Evolutionary conservation across 2,329 filamentous ascomycete species (phyloP).

Genomic region (Zymoseptoria pseudotritici): DNA sequence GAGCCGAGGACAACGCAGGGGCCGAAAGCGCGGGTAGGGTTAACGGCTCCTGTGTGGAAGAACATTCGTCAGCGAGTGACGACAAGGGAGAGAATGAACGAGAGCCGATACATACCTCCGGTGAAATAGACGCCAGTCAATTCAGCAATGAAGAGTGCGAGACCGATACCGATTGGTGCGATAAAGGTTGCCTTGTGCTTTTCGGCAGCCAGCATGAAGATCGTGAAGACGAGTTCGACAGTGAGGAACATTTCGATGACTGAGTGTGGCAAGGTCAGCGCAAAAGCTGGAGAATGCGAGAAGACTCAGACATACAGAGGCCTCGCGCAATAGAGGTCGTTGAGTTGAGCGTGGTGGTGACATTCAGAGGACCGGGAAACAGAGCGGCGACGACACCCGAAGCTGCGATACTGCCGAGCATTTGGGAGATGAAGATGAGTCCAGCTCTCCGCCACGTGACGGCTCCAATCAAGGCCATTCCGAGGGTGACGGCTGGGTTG

Average conservation of each 20-base stretch:
- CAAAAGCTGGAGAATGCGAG: background rate
- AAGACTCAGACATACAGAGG: conserved; percentile 28
- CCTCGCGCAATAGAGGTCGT: conserved; percentile 38
- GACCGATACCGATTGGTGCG: conserved; percentile 33
- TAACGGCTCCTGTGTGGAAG: conserved; percentile 32
- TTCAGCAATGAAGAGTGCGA: conserved; percentile 41
- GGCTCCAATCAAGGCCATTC: conserved; percentile 42
- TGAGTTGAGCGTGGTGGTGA: conserved; percentile 38
- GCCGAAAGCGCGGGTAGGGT: conserved; percentile 44
- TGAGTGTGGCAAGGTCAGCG: conserved; percentile 6
- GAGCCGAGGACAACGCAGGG: conserved; percentile 37
- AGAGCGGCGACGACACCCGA: conserved; percentile 38
- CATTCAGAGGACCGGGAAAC: conserved; percentile 40
- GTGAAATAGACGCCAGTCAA: conserved; percentile 42
- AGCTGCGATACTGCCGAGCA: too few species aligned
- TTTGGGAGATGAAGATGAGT: conserved; percentile 38
- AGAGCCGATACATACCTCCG: conserved; percentile 25
- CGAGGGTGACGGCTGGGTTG: conserved; percentile 39
- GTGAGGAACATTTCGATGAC: conserved; percentile 46
- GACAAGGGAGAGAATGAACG: too few species aligned
- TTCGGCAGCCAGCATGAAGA: conserved; percentile 39
- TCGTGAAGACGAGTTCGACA: conserved; percentile 43
- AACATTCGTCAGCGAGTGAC: background rate
- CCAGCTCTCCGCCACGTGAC: conserved; percentile 38
- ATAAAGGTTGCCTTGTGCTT: conserved; percentile 38